Evolutionary conservation across 2,329 filamentous ascomycete species (phyloP).

Genomic region (Alternaria arbusti): DNA sequence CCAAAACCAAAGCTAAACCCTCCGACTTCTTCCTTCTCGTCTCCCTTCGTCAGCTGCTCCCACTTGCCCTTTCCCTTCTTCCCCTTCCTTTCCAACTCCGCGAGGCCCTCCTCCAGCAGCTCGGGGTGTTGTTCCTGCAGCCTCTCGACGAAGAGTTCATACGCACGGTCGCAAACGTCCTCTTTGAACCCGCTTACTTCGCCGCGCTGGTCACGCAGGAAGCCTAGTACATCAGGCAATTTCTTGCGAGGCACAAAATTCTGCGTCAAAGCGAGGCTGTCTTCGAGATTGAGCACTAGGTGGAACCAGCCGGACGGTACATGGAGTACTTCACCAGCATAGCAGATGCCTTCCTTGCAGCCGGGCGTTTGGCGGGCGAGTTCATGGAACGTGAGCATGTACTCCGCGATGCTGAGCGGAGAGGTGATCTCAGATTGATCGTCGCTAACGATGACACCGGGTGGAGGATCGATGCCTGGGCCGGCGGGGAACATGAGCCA

Average conservation of each 20-base stretch:
- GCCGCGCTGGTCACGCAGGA: conserved; percentile 80
- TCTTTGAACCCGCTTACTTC: conserved; percentile 86
- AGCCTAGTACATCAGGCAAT: conserved; percentile 76
- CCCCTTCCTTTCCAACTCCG: conserved; percentile 68
- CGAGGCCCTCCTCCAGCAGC: conserved; percentile 67
- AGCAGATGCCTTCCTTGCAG: conserved; percentile 85
- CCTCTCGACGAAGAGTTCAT: conserved; percentile 73
- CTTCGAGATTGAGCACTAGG: conserved; percentile 86
- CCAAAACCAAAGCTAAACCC: conserved; percentile 69
- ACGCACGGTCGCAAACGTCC: conserved; percentile 71
- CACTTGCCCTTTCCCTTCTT: conserved; percentile 77
- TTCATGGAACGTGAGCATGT: conserved; percentile 86
- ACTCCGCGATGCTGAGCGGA: conserved; percentile 95
- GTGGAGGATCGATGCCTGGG: conserved; percentile 67
- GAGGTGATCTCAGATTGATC: conserved; percentile 94
- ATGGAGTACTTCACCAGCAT: conserved; percentile 83
- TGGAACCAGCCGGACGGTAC: conserved; percentile 98
- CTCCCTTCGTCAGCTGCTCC: conserved; percentile 74
- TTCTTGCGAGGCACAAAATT: conserved; percentile 87
- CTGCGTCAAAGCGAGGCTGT: conserved; percentile 87
- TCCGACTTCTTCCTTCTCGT: conserved; percentile 51
- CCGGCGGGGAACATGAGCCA: conserved; percentile 97
- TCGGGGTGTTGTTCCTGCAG: conserved; percentile 69
- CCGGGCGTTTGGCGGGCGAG: conserved; percentile 77
- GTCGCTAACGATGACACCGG: conserved; percentile 86